These are phyloP conservation scores for Boletus pseudopeckii DNA, from an alignment of 768 basidiomycete genomes.

Conservation along the genomic window DNA sequence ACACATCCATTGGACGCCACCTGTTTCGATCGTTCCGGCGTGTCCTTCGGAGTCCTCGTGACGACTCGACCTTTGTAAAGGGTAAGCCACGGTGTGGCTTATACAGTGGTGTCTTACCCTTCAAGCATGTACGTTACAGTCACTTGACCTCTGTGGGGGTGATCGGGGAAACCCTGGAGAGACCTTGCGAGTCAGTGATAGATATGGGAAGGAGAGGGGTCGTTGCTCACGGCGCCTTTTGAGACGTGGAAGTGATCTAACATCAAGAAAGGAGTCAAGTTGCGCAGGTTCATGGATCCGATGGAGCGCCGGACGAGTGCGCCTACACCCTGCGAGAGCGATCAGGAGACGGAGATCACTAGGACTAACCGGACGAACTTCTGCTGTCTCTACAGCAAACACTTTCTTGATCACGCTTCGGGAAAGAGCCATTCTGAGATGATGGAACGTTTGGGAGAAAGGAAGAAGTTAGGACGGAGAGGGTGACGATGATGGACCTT, in stretches of 20 bases:
- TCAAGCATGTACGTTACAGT: slow-evolving; percentile 88
- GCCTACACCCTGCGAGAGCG: slow-evolving; percentile 58
- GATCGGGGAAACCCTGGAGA: slow-evolving; percentile 83
- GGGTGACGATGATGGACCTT: too few species aligned
- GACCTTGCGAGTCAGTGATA: background rate
- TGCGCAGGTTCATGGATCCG: slow-evolving; percentile 68
- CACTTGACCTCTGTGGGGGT: slow-evolving; percentile 88
- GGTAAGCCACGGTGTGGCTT: background rate
- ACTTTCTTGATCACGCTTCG: slow-evolving; percentile 76
- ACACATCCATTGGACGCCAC: slow-evolving; percentile 96
- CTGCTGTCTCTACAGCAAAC: slow-evolving; percentile 68
- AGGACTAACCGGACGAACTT: slow-evolving; percentile 40
- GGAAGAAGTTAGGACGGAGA: too few species aligned
- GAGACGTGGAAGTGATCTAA: slow-evolving; percentile 76
- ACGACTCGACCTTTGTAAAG: slow-evolving; percentile 50
- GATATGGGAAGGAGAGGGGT: background rate
- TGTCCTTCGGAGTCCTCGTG: slow-evolving; percentile 95
- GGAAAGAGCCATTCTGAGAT: slow-evolving; percentile 39
- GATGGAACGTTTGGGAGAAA: background rate
- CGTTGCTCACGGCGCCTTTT: slow-evolving; percentile 57
- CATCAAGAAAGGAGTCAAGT: slow-evolving; percentile 90
- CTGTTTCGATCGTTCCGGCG: slow-evolving; percentile 67
- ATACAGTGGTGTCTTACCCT: slow-evolving; percentile 43
- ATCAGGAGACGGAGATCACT: background rate
- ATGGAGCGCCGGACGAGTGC: slow-evolving; percentile 85